Evolutionary conservation across 495 filamentous ascomycete genomes (phyloP).

Genomic region (Hypoxylon lienhwacheense): DNA sequence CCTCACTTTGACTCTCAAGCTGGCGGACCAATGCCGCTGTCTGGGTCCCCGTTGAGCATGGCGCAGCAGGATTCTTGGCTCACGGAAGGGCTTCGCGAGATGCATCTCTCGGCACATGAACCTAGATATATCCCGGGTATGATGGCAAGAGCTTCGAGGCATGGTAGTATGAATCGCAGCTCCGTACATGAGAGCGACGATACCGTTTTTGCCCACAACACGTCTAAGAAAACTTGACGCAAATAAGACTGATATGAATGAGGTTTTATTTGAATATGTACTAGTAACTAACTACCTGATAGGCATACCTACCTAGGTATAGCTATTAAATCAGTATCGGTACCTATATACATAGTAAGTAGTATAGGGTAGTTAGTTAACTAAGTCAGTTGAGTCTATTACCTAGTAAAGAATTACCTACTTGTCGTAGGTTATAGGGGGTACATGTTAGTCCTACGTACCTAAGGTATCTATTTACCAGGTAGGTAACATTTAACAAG

Average conservation of each 20-base stretch:
- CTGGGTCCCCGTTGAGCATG: background rate
- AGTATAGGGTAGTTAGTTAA: too few species aligned
- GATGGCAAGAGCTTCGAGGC: slow-evolving; percentile 60
- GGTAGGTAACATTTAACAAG: too few species aligned
- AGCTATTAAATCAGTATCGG: too few species aligned
- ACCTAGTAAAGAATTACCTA: too few species aligned
- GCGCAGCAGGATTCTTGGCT: slow-evolving; percentile 18
- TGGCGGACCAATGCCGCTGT: slow-evolving; percentile 5
- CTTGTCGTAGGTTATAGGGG: too few species aligned
- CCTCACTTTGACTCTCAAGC: slow-evolving; percentile 20
- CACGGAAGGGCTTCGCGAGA: slow-evolving; percentile 32
- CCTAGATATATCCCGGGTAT: slow-evolving; percentile 74
- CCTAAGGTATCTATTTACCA: too few species aligned
- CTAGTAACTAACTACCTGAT: too few species aligned
- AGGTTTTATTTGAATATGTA: too few species aligned
- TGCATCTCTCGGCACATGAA: slow-evolving; percentile 58
- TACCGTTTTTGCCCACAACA: slow-evolving; percentile 3
- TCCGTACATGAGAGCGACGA: slow-evolving; percentile 47
- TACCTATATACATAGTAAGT: too few species aligned
- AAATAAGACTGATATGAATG: slow-evolving; percentile 14
- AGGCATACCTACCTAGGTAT: too few species aligned
- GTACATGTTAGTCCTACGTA: too few species aligned
- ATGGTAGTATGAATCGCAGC: slow-evolving; percentile 48
- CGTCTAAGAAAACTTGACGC: slow-evolving; percentile 11
- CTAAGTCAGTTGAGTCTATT: too few species aligned